A percentile compares a stretch with the other conserved stretches of the same genome.
These are phyloP conservation scores for Boletus coccyginus DNA, from an alignment of 768 basidiomycete genomes.

Conservation along the genomic window DNA sequence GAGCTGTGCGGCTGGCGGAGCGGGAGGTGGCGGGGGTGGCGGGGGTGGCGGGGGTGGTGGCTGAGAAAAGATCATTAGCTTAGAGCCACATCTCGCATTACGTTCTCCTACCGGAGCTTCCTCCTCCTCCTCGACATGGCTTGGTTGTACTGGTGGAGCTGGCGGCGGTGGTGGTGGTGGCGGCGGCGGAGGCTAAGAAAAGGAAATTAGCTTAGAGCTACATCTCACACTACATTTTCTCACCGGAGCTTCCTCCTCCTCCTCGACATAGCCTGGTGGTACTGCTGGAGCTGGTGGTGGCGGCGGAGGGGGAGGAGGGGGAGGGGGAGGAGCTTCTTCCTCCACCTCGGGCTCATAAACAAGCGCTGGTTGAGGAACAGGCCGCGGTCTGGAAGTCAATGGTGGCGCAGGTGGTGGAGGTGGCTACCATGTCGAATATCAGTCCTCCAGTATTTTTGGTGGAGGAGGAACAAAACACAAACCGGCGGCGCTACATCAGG, in stretches of 20 bases:
- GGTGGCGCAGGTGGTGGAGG: conserved; percentile 30
- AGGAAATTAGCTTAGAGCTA: not conserved
- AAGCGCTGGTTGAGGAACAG: conserved; percentile 15
- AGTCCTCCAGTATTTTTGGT: not conserved
- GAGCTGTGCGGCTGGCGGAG: conserved; percentile 39
- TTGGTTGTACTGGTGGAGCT: conserved; percentile 23
- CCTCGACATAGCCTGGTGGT: not conserved
- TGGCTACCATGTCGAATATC: conserved; percentile 10
- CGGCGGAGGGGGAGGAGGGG: conserved; percentile 4
- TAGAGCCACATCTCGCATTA: not conserved
- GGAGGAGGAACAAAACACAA: conserved; percentile 7
- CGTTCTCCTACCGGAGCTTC: conserved; percentile 10
- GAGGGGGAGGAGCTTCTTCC: conserved; percentile 12
- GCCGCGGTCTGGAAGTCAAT: conserved; percentile 15
- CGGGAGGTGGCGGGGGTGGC: conserved; percentile 46
- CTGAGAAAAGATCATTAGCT: not conserved
- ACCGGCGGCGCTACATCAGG: conserved; percentile 32
- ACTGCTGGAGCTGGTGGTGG: conserved; percentile 23
- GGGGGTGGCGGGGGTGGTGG: conserved; percentile 40
- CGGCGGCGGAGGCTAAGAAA: conserved; percentile 23
- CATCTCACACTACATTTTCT: not conserved
- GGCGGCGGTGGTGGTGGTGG: not conserved
- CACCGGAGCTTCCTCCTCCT: conserved; percentile 16
- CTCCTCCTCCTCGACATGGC: conserved; percentile 10
- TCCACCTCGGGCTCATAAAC: conserved; percentile 25